These are phyloP conservation scores for Aspergillus nanangensis DNA, from an alignment of 495 filamentous ascomycete genomes.

Conservation along the genomic window DNA sequence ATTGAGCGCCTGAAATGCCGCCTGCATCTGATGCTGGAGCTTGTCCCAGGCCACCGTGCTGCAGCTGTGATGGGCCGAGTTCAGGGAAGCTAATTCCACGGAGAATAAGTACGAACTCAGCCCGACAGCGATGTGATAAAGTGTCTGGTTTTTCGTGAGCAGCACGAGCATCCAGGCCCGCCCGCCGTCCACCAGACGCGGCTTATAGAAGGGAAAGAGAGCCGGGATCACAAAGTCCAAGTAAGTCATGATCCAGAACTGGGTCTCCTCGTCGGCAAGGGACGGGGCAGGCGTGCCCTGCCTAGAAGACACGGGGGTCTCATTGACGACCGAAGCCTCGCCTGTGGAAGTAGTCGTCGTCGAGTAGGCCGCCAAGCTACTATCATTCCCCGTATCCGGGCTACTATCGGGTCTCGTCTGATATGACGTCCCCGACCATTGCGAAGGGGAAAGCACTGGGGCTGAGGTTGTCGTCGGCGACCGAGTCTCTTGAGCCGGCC, in stretches of 20 bases:
- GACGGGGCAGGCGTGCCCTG: neutral
- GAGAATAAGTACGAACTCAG: conserved; percentile 5
- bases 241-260: conserved; percentile 1
- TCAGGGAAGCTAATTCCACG: neutral
- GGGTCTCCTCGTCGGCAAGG: neutral
- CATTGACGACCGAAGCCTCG: neutral
- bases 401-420: neutral
- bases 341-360: neutral
- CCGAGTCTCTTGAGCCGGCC: neutral
- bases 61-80: neutral
- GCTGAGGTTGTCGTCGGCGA: neutral
- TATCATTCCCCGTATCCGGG: neutral
- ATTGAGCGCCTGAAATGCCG: neutral
- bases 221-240: conserved; percentile 1
- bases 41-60: neutral
- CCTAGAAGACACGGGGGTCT: neutral
- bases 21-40: neutral
- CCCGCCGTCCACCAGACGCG: conserved; percentile 1
- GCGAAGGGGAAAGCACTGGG: neutral
- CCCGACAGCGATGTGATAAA: conserved; percentile 1
- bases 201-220: conserved; percentile 4
- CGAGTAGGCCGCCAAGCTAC: neutral
- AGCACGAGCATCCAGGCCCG: conserved; percentile 3
- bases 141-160: neutral
- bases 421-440: neutral